phyloP scores from a whole-genome alignment of 805 yeast species.

The Aciculoconidium aculeatum region DNA sequence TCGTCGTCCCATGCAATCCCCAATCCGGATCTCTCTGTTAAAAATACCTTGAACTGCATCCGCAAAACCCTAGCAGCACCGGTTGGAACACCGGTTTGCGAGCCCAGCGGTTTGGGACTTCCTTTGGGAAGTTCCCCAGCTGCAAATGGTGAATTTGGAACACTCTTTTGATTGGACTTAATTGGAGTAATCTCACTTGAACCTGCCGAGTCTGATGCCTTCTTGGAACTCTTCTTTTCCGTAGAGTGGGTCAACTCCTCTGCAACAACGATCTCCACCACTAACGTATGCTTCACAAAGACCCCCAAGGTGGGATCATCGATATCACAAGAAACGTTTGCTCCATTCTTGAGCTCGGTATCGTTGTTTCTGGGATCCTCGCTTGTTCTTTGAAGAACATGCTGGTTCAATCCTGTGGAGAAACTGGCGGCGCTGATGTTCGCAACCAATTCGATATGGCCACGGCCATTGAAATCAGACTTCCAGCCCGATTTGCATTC shows the following conservation, averaged over 20 bases:
- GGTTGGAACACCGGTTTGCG: conserved; percentile 66
- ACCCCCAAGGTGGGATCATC: conserved; percentile 79
- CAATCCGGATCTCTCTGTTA: conserved; percentile 88
- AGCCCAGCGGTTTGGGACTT: conserved; percentile 12
- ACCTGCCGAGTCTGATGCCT: conserved; percentile 3
- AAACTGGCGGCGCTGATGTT: conserved; percentile 58
- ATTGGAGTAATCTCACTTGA: conserved; percentile 19
- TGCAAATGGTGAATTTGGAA: conserved; percentile 10
- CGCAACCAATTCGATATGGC: conserved; percentile 74
- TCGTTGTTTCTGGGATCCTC: conserved; percentile 23
- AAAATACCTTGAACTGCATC: conserved; percentile 83
- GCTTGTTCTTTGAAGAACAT: conserved; percentile 40
- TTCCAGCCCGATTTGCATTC: conserved; percentile 93
- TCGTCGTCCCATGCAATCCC: conserved; percentile 99
- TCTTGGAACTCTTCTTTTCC: conserved; percentile 9
- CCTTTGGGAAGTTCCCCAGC: conserved; percentile 24
- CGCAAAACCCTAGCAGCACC: conserved; percentile 93
- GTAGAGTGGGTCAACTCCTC: conserved; percentile 63
- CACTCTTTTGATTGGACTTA: conserved; percentile 13
- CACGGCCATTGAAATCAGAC: conserved; percentile 74
- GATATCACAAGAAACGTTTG: conserved; percentile 72
- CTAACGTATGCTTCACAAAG: conserved; percentile 65
- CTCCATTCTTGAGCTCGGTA: conserved; percentile 27
- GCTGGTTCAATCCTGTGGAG: conserved; percentile 44
- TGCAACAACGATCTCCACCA: conserved; percentile 89